Base-by-base conservation (phyloP, 345 rosid species). In the Gossypium mustelinum region DNA sequence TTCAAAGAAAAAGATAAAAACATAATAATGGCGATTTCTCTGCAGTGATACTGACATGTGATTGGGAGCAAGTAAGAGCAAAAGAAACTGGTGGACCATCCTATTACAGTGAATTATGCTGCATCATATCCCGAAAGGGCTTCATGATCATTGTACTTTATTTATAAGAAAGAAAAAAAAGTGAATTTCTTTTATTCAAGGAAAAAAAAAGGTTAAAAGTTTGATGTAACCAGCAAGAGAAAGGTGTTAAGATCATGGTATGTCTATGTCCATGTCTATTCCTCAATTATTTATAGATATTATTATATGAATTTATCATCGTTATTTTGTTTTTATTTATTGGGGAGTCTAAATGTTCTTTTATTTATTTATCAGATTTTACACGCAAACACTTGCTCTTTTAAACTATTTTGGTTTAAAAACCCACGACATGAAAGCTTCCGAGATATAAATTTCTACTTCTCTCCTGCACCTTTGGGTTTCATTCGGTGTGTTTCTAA, bases 181-280 rank as follows among this genome's bases (percentile, higher is more conserved):
- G 25, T 9, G 7, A 68, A 9, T 62, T 22, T 3, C 22, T 58
- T 55, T 22, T 4, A n/a, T 56, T 11, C 58, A 1, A 9, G 20
- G 45, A 22, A 7, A 50, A 20, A 41, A 60, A 61, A 45, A 50
- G 6, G 70, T 14, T 8, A 14, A 34, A 62, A 48, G 43, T 75
- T 48, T 81, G 78, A 73, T 62, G 76, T 71, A 55, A 68, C 77
- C 81, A 25, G 62, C 57, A 72, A 67, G 67, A 75, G 41, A 78
- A 78, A 78, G 76, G 76, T 72, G 56, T 50, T 4, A 54, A 67
- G 65, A 78, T 68, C 84, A 73, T 81, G 77, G 79, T 17, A 22
- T 78, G 81, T 78, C 70, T 22, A 4, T 29, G 6, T 29, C 39
- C 39, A 29, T 78, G 81, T 78, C 73, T 51, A 45, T 54, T 24